Conservation (phyloP, 805 yeast genomes). For the Kodamaea restingae region DNA sequence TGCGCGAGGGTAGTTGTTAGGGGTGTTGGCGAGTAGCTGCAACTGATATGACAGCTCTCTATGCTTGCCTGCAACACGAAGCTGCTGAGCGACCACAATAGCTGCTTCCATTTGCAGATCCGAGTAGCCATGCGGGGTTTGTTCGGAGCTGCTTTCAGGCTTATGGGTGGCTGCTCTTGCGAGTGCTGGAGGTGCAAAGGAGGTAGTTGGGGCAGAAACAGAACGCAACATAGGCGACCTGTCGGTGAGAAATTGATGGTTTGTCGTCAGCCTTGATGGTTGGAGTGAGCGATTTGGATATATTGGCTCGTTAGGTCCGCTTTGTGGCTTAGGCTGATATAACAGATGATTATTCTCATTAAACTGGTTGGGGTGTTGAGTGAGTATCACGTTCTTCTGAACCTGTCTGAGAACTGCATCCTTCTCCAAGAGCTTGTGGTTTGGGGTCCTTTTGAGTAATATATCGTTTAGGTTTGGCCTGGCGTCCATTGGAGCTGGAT, state of each 20-base stretch:
- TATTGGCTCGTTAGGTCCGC: too few relatives aligned
- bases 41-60: conserved; percentile 68
- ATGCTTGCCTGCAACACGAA: conserved; percentile 55
- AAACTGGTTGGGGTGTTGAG: too few relatives aligned
- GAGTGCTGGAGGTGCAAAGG: neutral
- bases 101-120: conserved; percentile 22
- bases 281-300: too few relatives aligned
- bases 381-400: conserved; percentile 3
- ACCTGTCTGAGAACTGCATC: conserved; percentile 9
- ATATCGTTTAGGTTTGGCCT: conserved; percentile 7
- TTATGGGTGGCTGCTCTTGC: too few relatives aligned
- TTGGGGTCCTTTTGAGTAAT: conserved; percentile 6
- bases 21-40: conserved; percentile 59
- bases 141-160: too few relatives aligned
- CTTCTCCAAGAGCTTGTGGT: neutral
- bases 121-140: neutral
- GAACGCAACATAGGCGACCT: too few relatives aligned
- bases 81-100: conserved; percentile 42
- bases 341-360: too few relatives aligned
- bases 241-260: too few relatives aligned
- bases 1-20: conserved; percentile 53
- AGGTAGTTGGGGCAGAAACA: neutral
- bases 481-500: neutral
- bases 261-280: neutral
- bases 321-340: too few relatives aligned